Evolutionary conservation across 2,329 filamentous ascomycete species (phyloP).

Genomic region (Diaporthe aspalathi): DNA sequence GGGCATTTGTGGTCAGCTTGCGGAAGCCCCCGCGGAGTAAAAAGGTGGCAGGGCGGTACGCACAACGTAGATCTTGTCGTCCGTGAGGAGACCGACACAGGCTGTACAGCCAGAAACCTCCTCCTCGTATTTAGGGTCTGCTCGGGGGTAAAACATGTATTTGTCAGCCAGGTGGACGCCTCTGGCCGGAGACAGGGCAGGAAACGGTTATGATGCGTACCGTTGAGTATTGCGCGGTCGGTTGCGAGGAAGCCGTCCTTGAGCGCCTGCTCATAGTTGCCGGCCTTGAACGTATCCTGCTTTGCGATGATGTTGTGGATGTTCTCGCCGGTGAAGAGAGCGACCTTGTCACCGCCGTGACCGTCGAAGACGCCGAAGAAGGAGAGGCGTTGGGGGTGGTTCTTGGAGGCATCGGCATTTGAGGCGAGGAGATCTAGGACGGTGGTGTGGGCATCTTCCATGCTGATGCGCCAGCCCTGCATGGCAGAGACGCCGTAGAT

Average conservation of each 20-base stretch:
- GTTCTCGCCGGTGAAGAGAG: conserved; percentile 90
- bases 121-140: conserved; percentile 96
- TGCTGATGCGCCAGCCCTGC: conserved; percentile 99
- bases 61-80: conserved; percentile 95
- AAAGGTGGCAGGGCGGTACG: conserved; percentile 55
- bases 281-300: conserved; percentile 91
- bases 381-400: conserved; percentile 79
- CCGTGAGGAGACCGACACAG: conserved; percentile 88
- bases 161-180: conserved; percentile 36
- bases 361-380: conserved; percentile 99
- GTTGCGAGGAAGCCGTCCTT: conserved; percentile 98
- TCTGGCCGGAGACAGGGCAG: background rate
- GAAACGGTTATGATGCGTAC: conserved; percentile 61
- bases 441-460: conserved; percentile 96
- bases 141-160: conserved; percentile 14
- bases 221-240: conserved; percentile 93
- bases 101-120: conserved; percentile 98
- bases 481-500: conserved; percentile 96
- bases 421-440: conserved; percentile 84
- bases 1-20: conserved; percentile 44
- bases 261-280: conserved; percentile 92
- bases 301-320: conserved; percentile 95
- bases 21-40: conserved; percentile 31
- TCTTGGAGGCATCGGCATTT: conserved; percentile 67
- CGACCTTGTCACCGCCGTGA: conserved; percentile 96